Base-by-base conservation (phyloP, 805 yeast genomes). In the Candida krabiensis region DNA sequence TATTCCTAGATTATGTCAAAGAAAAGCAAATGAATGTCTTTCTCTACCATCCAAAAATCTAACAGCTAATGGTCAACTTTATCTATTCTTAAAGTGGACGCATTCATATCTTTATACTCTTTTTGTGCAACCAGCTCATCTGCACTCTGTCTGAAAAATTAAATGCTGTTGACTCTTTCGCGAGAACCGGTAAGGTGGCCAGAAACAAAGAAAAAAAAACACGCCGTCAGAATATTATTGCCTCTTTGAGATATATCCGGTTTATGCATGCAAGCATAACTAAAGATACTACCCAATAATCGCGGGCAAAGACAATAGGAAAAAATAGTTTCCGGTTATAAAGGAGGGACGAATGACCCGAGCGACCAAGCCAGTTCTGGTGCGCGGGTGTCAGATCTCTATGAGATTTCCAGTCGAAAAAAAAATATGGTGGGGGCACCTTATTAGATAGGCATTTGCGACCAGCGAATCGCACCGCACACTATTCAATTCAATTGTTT, bases 51-150 rank as follows among this genome's bases (percentile, higher is more conserved):
- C 24, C 14, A 28, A 30, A 39, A 26, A 18, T 12, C 12, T 13
- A 13, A 22, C 23, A n/a, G 14, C 14, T 23, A 22, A 11, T 17
- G 15, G 27, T 9, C 7, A 4, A n/a, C 14, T 3, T 8, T n/a
- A 26, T 16, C 15, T 33, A 28, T 30, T 33, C 16, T 21, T 30
- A 36, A 40, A 32, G 44, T 35, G 50, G 50, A 46, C 24, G 32
- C 33, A 31, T 35, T 6, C 32, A 33, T 36, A 41, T 37, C 25
- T 37, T 46, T 46, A 46, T 46, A 46, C 40, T 22, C 24, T 27
- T 19, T 27, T 19, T 28, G 28, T 21, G 24, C 24, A 21, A 21
- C 24, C 24, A 21, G 9, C 24, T 21, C 7, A 21, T 21, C 24
- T 21, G 24, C 24, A 21, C 7, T 11, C 24, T 11, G 24, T 11